Evolutionary conservation across 1,284 basidiomycete species (phyloP).

Genomic region (Puccinia hordei): DNA sequence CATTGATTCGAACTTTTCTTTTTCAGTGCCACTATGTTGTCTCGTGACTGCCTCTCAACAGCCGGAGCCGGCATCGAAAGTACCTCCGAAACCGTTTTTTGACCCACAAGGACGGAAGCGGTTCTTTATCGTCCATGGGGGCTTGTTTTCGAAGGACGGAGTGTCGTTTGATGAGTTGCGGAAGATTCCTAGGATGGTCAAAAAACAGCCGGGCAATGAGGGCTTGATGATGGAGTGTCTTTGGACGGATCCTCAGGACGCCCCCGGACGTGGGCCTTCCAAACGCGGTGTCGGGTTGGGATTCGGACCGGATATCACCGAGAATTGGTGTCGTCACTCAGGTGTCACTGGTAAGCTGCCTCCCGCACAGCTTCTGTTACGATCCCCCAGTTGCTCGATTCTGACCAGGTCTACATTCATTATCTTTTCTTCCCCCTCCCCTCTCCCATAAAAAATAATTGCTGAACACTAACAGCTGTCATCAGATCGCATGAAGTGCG

Average conservation of each 20-base stretch:
- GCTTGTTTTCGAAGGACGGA: constrained; percentile 89
- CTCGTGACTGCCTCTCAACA: constrained; percentile 74
- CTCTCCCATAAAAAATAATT: neutral
- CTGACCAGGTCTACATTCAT: constrained; percentile 54
- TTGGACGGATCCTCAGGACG: constrained; percentile 84
- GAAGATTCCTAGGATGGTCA: constrained; percentile 76
- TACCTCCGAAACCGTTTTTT: constrained; percentile 59
- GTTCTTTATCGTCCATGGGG: constrained; percentile 94
- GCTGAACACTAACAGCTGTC: constrained; percentile 78
- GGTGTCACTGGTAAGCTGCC: constrained; percentile 53
- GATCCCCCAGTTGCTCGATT: neutral
- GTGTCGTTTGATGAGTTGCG: constrained; percentile 90
- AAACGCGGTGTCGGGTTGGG: constrained; percentile 95
- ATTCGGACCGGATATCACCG: constrained; percentile 78
- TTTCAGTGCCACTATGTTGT: constrained; percentile 81
- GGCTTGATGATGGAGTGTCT: constrained; percentile 80
- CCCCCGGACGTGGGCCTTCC: constrained; percentile 87
- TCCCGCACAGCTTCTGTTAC: neutral
- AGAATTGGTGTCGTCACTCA: constrained; percentile 55
- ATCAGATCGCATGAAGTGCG: constrained; percentile 97
- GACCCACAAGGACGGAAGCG: constrained; percentile 76
- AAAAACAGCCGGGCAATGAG: constrained; percentile 87
- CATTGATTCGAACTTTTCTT: neutral
- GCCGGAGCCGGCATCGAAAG: constrained; percentile 61
- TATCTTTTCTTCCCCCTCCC: constrained; percentile 25